Base-by-base conservation (phyloP, 257 asterid genomes). In the Craterostigma plantagineum region DNA sequence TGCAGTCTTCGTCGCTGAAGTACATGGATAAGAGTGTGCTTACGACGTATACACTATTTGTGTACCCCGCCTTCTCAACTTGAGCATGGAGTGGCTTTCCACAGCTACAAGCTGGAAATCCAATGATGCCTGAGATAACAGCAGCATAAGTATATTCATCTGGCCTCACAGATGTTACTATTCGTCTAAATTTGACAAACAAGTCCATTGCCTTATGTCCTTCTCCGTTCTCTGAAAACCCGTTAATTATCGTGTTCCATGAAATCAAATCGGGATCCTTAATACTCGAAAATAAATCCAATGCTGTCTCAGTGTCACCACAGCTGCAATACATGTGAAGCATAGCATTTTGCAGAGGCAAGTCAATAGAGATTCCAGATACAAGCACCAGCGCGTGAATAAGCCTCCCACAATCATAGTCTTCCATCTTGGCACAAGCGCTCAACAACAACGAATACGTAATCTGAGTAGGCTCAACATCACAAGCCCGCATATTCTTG, bases 311-410 rank as follows among this genome's bases (percentile, higher is more conserved):
- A 0, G 53, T 59, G 56, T 69, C 81, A 15, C 79, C 63, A 34
- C 94, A 77, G 54, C 69, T 86, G 53, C 77, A 73, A 42, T 86
- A 77, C 96, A 81, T 77, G 53, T 77, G 74, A 16, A 86, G 79
- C 50, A 81, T 51, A 14, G 91, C 71, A 62, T 86, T 81, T 18
- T 65, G 72, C 65, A 81, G 39, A 48, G 87, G 92, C 60, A 86
- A 65, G 62, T 81, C 92, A 8, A 57, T 34, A 14, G 14, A 35
- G 0, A 66, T 47, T 18, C 81, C 81, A 0, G 78, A 73, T 10
- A 64, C 38, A 51, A 77, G 57, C 39, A 77, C 63, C 38, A 41
- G 77, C 16, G 73, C 86, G 64, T 86, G 96, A 55, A 59, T 43
- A 44, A 53, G 48, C 52, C 54, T 59, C 57, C 96, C 94, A 4